Percentiles rank a stretch among this genome's conserved stretches.
Evolutionary conservation across 768 basidiomycete genomes (phyloP).

Genomic region (Serendipita vermifera): DNA sequence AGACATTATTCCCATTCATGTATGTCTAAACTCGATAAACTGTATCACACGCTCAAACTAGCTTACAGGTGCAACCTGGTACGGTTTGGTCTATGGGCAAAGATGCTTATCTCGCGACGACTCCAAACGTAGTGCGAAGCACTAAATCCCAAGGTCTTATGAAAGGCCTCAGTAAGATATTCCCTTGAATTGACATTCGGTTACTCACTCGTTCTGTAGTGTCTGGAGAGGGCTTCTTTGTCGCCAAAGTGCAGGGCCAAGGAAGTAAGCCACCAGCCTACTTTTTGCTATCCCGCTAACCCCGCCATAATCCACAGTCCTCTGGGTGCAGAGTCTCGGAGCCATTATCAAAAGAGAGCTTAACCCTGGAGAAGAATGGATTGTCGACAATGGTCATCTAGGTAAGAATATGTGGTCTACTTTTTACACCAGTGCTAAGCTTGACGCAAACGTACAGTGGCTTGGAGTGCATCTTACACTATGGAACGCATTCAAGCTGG

Average conservation of each 20-base stretch:
- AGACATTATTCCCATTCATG: constrained; percentile 23
- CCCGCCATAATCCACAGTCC: no score
- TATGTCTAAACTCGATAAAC: background rate
- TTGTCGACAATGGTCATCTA: constrained; percentile 27
- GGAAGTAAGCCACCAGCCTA: no score
- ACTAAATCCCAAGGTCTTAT: constrained; percentile 22
- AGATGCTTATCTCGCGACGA: constrained; percentile 24
- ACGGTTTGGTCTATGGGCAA: constrained; percentile 22
- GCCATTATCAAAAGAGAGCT: constrained; percentile 23
- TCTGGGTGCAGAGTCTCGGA: constrained; percentile 25
- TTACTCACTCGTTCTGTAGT: constrained; percentile 17
- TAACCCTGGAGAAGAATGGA: constrained; percentile 23
- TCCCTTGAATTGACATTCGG: constrained; percentile 17
- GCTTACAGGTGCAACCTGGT: constrained; percentile 18
- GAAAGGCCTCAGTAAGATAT: constrained; percentile 23
- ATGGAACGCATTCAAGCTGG: constrained; percentile 23
- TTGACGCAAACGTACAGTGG: constrained; percentile 15
- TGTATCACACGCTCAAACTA: no score
- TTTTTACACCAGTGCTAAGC: no score
- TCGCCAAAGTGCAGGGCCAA: constrained; percentile 18
- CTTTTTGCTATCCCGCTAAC: no score
- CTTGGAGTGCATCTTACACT: constrained; percentile 25
- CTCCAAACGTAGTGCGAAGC: constrained; percentile 18
- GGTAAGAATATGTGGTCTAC: no score
- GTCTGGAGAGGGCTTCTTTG: constrained; percentile 26